phyloP scores from a whole-genome alignment of 108 stramenopile species.

The Heterococcus sp. region DNA sequence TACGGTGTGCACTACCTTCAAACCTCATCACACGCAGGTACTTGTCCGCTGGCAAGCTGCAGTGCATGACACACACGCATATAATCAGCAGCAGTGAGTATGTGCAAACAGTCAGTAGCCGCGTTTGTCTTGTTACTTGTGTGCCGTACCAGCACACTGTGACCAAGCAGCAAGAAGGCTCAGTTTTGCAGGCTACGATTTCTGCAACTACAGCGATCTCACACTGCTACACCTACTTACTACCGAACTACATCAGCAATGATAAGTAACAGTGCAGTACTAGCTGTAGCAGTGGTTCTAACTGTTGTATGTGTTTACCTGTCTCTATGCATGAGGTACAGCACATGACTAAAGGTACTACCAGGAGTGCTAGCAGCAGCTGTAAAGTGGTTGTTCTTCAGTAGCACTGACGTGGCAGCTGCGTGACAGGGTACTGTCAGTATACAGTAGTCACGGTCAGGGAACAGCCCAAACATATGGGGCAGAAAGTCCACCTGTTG shows the following conservation, averaged over 20 bases:
- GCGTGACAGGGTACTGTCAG: conserved; percentile 45
- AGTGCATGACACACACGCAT: not conserved
- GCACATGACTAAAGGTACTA: conserved; percentile 45
- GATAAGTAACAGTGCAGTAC: too few species aligned
- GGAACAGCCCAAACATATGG: conserved; percentile 50
- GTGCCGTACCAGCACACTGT: too few species aligned
- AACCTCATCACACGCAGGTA: conserved; percentile 33
- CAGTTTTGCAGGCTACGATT: too few species aligned
- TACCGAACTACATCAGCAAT: too few species aligned
- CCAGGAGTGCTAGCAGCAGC: conserved; percentile 22
- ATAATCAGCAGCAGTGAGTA: too few species aligned
- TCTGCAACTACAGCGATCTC: too few species aligned
- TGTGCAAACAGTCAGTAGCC: too few species aligned
- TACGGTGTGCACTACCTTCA: conserved; percentile 13
- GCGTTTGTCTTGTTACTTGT: too few species aligned
- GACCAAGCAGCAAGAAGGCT: too few species aligned
- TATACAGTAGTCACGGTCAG: conserved; percentile 54
- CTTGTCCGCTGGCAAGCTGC: conserved; percentile 27
- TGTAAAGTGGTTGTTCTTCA: conserved; percentile 40
- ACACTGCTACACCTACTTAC: too few species aligned
- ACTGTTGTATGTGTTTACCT: too few species aligned
- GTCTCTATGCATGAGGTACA: conserved; percentile 49
- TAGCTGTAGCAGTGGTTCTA: too few species aligned
- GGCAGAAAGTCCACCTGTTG: conserved; percentile 50
- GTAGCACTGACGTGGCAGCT: conserved; percentile 16